phyloP scores from a whole-genome alignment of 2,329 filamentous ascomycete species.

The Aspergillus arachidicola region DNA sequence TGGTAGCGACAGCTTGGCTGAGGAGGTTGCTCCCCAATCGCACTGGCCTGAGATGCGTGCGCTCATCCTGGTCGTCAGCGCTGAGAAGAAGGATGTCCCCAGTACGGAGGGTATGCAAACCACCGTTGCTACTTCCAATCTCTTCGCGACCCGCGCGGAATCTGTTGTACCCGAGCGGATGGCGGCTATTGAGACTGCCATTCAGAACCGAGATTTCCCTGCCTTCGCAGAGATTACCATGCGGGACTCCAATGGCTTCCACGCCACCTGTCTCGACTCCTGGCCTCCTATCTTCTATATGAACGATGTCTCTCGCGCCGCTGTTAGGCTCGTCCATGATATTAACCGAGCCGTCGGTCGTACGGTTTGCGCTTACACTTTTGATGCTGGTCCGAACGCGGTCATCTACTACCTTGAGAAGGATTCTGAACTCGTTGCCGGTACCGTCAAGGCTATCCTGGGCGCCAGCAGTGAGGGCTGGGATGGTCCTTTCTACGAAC shows the following conservation, averaged over 20 bases:
- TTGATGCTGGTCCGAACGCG: conserved; percentile 94
- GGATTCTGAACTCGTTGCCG: conserved; percentile 72
- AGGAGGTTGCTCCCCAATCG: conserved; percentile 81
- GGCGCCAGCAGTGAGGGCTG: conserved; percentile 59
- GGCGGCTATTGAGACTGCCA: conserved; percentile 80
- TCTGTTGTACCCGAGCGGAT: conserved; percentile 81
- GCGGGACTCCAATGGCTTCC: conserved; percentile 96
- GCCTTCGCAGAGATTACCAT: conserved; percentile 89
- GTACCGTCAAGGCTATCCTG: conserved; percentile 75
- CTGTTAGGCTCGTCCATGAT: conserved; percentile 83
- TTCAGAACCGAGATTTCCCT: conserved; percentile 77
- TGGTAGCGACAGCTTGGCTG: conserved; percentile 83
- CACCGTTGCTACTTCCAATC: conserved; percentile 85
- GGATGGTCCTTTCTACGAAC: conserved; percentile 61
- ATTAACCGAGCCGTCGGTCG: conserved; percentile 81
- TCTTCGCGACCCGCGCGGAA: conserved; percentile 77
- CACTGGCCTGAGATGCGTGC: conserved; percentile 98
- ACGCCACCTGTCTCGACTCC: conserved; percentile 91
- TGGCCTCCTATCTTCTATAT: conserved; percentile 98
- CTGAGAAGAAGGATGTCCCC: conserved; percentile 93
- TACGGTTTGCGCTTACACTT: conserved; percentile 89
- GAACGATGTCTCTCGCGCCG: conserved; percentile 88
- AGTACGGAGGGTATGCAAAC: conserved; percentile 96
- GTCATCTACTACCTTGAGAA: conserved; percentile 93
- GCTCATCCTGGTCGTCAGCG: conserved; percentile 85